Evolutionary conservation across 1,284 basidiomycete genomes (phyloP).

Genomic region (Ceratobasidium theobromae): DNA sequence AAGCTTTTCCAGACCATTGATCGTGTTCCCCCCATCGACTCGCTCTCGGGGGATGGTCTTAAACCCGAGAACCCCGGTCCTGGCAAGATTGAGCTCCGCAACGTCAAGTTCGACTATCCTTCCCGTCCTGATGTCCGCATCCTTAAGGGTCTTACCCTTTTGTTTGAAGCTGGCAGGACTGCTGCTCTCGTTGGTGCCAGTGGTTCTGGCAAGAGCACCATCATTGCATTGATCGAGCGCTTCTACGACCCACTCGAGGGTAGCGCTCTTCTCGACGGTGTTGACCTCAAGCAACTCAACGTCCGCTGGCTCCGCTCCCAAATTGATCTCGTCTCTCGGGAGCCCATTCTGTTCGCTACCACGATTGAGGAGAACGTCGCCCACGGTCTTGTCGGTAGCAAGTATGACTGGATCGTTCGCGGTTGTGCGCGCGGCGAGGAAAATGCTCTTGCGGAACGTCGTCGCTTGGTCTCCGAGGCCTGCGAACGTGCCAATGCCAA

Average conservation of each 20-base stretch:
- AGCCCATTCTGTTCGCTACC: constrained; percentile 85
- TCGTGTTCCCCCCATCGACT: constrained; percentile 83
- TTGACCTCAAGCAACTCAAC: constrained; percentile 76
- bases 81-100: constrained; percentile 75
- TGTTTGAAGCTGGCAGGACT: constrained; percentile 75
- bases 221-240: constrained; percentile 77
- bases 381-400: constrained; percentile 81
- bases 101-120: constrained; percentile 89
- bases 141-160: constrained; percentile 69
- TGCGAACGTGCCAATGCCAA: constrained; percentile 91
- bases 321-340: constrained; percentile 88
- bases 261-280: constrained; percentile 74
- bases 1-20: constrained; percentile 94
- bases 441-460: constrained; percentile 73
- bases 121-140: constrained; percentile 84
- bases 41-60: constrained; percentile 66
- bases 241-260: constrained; percentile 87
- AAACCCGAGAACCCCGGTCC: constrained; percentile 65
- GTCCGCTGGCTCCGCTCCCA: constrained; percentile 86
- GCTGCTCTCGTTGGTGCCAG: constrained; percentile 88
- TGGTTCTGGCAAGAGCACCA: constrained; percentile 85
- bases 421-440: constrained; percentile 56
- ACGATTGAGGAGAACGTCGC: constrained; percentile 79
- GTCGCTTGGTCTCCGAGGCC: constrained; percentile 79
- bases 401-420: constrained; percentile 26